Evolutionary conservation across 352 stramenopile species (phyloP), one percentile per base, ranked within the genome.

Genomic region (Blastocystis sp.): DNA sequence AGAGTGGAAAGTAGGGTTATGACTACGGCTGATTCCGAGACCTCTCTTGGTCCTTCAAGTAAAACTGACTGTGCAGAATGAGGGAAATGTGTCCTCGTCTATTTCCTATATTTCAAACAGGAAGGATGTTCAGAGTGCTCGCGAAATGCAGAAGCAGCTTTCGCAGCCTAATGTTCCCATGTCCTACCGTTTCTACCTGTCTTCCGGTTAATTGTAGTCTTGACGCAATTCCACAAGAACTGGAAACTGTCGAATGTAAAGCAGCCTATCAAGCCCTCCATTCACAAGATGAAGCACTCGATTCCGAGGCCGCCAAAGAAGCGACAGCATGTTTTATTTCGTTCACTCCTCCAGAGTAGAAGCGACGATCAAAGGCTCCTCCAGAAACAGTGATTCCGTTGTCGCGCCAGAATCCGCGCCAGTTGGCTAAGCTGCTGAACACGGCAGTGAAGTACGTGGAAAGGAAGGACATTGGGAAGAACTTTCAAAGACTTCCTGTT

Each of bases 1-100:
- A 50, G 47, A 85, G 68, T 30, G 73, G 73, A 4, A 39, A 54
- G 39, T 73, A 39, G 7, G 63, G 24, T 5, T 34, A 37, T 1
- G 63, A 43, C 16, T 9, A 16, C 26, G 4, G 63, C n/a, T 73
- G n/a, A 73, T 37, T 16, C 6, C 50, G 30, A 59, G 50, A 59
- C 47, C 47, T 64, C 24, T 68, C n/a, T n/a, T 65, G 73, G 73
- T 85, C 8, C 73, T 37, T 8, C 73, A 53, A 5, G 50, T 85
- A 13, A 85, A 56, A 26, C 50, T 85, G 50, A 53, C 50, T 16
- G 73, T 85, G 34, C 54, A 37, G 73, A 68, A 66, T 30, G 54
- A 64, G 20, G 73, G 73, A 43, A 26, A 62, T 20, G 68, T 85
- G 53, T n/a, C 30, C 11, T 20, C 47, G 5, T 41, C 37, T 8